phyloP scores from a whole-genome alignment of 2,329 filamentous ascomycete genomes.

The Talaromyces marneffei region DNA sequence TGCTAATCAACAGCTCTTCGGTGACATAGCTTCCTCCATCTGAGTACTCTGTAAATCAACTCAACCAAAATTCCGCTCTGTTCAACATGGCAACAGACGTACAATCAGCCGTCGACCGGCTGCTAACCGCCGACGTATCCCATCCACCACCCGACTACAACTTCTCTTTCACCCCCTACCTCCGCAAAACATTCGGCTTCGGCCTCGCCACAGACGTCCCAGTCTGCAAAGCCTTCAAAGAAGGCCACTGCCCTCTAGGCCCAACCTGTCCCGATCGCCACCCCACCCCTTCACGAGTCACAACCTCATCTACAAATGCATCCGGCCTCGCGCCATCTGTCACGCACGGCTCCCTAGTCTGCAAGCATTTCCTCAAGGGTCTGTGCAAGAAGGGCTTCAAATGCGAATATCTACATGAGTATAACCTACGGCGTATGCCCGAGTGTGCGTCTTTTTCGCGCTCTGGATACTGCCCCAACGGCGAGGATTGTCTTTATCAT shows the following conservation, averaged over 20 bases:
- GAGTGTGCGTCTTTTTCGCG: slow-evolving; percentile 96
- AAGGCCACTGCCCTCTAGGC: slow-evolving; percentile 81
- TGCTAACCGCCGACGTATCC: slow-evolving; percentile 31
- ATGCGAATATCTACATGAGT: slow-evolving; percentile 98
- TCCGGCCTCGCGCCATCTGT: slow-evolving; percentile 37
- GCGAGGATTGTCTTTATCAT: slow-evolving; percentile 91
- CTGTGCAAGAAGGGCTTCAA: slow-evolving; percentile 95
- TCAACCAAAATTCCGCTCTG: not conserved
- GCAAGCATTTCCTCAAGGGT: slow-evolving; percentile 97
- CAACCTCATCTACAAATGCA: slow-evolving; percentile 40
- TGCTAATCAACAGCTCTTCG: not conserved
- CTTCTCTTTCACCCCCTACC: slow-evolving; percentile 83
- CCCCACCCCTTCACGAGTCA: slow-evolving; percentile 44
- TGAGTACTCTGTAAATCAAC: not conserved
- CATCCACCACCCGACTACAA: slow-evolving; percentile 44
- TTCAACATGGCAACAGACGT: slow-evolving; percentile 31
- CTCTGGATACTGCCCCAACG: slow-evolving; percentile 92
- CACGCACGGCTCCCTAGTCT: slow-evolving; percentile 62
- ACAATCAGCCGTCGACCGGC: slow-evolving; percentile 26
- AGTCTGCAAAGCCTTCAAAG: slow-evolving; percentile 76
- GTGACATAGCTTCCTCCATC: not conserved
- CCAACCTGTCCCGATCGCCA: slow-evolving; percentile 82
- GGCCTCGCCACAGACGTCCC: slow-evolving; percentile 73
- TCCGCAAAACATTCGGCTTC: slow-evolving; percentile 76
- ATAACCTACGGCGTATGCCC: slow-evolving; percentile 96